Conservation (phyloP, 164 flowering plant species). For the Kingdonia uniflora region DNA sequence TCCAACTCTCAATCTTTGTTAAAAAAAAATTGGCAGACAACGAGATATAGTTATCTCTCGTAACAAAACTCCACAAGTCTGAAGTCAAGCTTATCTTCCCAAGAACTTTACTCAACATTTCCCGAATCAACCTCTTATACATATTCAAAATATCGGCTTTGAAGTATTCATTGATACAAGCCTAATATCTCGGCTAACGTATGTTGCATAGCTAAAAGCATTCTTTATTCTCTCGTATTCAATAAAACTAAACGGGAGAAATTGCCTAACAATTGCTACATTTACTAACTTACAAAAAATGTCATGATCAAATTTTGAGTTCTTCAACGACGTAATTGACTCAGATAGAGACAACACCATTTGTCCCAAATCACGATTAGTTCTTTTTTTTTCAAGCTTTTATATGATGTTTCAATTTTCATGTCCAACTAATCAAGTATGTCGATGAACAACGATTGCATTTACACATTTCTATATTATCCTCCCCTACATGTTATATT, state of each 20-base stretch:
- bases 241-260: not conserved
- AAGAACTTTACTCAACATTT: not conserved
- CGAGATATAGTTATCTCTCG: not conserved
- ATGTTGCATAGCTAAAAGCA: not conserved
- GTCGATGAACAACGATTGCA: no score
- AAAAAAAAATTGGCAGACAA: not conserved
- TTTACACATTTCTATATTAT: no score
- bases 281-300: not conserved
- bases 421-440: no score
- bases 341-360: no score
- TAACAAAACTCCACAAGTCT: not conserved
- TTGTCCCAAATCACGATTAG: no score
- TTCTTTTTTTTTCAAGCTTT: no score
- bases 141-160: not conserved
- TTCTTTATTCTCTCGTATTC: not conserved
- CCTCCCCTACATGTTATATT: no score
- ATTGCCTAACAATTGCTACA: not conserved
- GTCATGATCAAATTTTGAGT: not conserved
- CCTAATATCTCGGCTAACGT: not conserved
- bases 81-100: not conserved
- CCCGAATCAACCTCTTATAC: not conserved
- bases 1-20: not conserved
- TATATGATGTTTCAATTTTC: no score
- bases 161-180: not conserved
- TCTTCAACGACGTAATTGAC: not conserved